Conservation (phyloP, 1,284 basidiomycete species). For the Ustilago crameri region DNA sequence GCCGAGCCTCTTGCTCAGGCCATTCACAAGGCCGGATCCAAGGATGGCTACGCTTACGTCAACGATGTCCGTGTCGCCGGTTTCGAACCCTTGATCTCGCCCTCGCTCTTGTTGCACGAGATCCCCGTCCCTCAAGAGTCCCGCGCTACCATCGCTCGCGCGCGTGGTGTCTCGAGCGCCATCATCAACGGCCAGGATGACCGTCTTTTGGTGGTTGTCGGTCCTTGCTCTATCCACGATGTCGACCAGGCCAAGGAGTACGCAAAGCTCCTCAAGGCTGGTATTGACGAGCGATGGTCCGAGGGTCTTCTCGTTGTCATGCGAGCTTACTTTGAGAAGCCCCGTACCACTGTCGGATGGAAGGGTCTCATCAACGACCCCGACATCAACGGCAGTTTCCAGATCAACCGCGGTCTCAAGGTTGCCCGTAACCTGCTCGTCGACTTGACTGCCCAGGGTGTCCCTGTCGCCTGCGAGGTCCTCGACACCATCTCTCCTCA, state of each 20-base stretch:
- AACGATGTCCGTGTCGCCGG: conserved; percentile 65
- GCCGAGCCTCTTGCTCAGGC: conserved; percentile 45
- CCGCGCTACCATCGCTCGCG: conserved; percentile 58
- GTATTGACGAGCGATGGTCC: conserved; percentile 66
- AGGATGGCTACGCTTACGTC: conserved; percentile 51
- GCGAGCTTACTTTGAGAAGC: conserved; percentile 91
- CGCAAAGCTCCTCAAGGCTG: conserved; percentile 71
- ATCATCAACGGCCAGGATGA: conserved; percentile 66
- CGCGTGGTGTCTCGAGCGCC: conserved; percentile 51
- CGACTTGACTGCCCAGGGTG: conserved; percentile 85
- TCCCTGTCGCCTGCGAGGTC: conserved; percentile 94
- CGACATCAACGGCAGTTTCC: conserved; percentile 90
- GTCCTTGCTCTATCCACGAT: conserved; percentile 95
- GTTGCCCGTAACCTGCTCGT: conserved; percentile 87
- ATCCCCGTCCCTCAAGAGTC: conserved; percentile 57
- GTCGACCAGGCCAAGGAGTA: conserved; percentile 90
- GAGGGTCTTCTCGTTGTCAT: conserved; percentile 89
- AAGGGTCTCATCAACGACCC: conserved; percentile 81
- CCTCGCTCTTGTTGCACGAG: conserved; percentile 62
- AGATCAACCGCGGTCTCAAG: conserved; percentile 88
- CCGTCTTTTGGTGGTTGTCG: conserved; percentile 70
- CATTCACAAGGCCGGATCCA: conserved; percentile 20
- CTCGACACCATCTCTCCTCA: conserved; percentile 75
- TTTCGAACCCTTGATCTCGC: conserved; percentile 66
- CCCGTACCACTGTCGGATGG: conserved; percentile 80